These are phyloP conservation scores for Polymyxa betae DNA, from an alignment of 208 protist species.

Conservation along the genomic window DNA sequence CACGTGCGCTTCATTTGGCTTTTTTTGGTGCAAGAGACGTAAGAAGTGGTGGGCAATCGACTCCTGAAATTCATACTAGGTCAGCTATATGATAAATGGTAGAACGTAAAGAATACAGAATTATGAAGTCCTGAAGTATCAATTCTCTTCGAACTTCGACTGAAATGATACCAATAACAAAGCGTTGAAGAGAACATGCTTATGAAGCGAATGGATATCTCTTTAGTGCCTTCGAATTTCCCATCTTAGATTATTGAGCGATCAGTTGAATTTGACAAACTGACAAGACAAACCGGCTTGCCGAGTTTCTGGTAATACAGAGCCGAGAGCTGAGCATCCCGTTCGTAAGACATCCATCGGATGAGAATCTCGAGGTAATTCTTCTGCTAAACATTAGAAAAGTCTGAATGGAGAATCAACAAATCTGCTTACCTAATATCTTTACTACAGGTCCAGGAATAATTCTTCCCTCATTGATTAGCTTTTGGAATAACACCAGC, in stretches of 20 bases:
- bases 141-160: neutral
- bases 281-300: neutral
- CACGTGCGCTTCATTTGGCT: neutral
- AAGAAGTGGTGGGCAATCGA: slow-evolving; percentile 46
- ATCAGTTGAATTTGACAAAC: neutral
- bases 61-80: neutral
- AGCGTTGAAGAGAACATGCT: neutral
- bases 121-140: slow-evolving; percentile 14
- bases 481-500: neutral
- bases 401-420: neutral
- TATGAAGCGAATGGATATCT: neutral
- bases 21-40: neutral
- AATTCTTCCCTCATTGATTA: neutral
- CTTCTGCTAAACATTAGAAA: slow-evolving; percentile 22
- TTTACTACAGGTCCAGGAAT: neutral
- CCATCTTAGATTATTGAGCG: neutral
- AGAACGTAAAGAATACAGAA: neutral
- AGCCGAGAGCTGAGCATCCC: slow-evolving; percentile 20
- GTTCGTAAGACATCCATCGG: slow-evolving; percentile 54
- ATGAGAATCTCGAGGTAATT: neutral
- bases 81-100: neutral
- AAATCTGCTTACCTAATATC: neutral
- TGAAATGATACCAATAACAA: slow-evolving; percentile 47
- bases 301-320: slow-evolving; percentile 23
- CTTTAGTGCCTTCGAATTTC: neutral